A percentile compares a stretch with the other conserved stretches of the same genome.
These are phyloP conservation scores for Debaryomycetaceae sp. DNA, from an alignment of 1,139 yeast genomes.

Conservation along the genomic window DNA sequence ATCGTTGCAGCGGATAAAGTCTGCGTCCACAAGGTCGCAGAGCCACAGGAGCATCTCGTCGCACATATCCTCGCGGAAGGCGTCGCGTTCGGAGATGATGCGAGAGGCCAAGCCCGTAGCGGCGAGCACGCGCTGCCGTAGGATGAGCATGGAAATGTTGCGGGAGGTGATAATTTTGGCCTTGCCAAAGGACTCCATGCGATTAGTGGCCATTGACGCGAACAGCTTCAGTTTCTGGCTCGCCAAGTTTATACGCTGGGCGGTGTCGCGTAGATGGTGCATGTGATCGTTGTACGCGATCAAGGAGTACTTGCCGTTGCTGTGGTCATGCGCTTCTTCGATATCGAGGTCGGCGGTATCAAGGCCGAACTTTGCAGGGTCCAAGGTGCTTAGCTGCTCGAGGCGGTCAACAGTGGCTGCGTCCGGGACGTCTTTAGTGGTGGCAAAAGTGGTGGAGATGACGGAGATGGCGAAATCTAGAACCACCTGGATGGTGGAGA, in stretches of 20 bases:
- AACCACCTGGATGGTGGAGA: constrained; percentile 39
- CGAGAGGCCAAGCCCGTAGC: constrained; percentile 58
- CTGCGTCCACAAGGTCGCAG: constrained; percentile 45
- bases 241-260: constrained; percentile 51
- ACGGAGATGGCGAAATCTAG: constrained; percentile 75
- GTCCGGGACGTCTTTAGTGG: constrained; percentile 22
- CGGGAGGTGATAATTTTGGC: constrained; percentile 55
- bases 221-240: constrained; percentile 58
- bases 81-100: constrained; percentile 57
- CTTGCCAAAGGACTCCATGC: constrained; percentile 55
- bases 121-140: constrained; percentile 41
- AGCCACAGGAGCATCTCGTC: constrained; percentile 62
- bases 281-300: constrained; percentile 71
- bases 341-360: constrained; percentile 13
- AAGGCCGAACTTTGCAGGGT: constrained; percentile 22
- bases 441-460: constrained; percentile 37
- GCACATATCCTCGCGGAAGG: constrained; percentile 75
- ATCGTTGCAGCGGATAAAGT: constrained; percentile 40
- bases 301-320: constrained; percentile 43
- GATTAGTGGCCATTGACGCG: constrained; percentile 63
- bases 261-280: constrained; percentile 66
- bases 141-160: constrained; percentile 38
- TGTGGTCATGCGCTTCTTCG: constrained; percentile 12
- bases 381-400: constrained; percentile 20
- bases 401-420: constrained; percentile 16